phyloP scores from a whole-genome alignment of 2,329 filamentous ascomycete species.

The Apiospora phragmitis region DNA sequence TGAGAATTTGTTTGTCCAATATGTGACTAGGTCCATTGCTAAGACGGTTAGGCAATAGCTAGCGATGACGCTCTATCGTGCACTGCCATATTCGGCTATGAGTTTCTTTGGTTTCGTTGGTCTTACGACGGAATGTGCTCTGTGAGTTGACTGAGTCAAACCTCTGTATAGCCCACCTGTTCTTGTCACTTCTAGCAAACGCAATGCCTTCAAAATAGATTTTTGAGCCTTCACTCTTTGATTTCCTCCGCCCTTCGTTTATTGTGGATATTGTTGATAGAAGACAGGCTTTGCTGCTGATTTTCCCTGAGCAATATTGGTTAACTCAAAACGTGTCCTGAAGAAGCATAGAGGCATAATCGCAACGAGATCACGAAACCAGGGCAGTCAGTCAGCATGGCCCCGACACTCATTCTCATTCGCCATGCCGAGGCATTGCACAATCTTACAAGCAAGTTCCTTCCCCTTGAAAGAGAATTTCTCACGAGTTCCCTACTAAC shows the following conservation, averaged over 20 bases:
- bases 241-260: not conserved
- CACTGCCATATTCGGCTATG: not conserved
- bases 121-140: not conserved
- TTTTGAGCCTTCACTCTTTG: not conserved
- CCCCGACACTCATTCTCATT: constrained; percentile 72
- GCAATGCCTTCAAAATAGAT: not conserved
- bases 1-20: not conserved
- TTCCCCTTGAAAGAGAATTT: not conserved
- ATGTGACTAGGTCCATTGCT: not conserved
- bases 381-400: constrained; percentile 37
- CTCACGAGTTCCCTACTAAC: constrained; percentile 20
- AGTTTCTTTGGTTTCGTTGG: not conserved
- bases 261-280: not conserved
- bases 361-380: not conserved
- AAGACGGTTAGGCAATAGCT: not conserved
- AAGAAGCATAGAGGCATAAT: not conserved
- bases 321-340: not conserved
- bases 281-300: not conserved
- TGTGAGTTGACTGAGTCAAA: not conserved
- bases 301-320: not conserved
- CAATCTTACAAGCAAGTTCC: constrained; percentile 51
- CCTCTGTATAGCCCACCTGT: not conserved
- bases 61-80: not conserved
- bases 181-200: not conserved
- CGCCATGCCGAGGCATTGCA: constrained; percentile 80